Evolutionary conservation across 2,329 filamentous ascomycete species (phyloP), one percentile per base, ranked within the genome.

Genomic region (Dothideomycetes sp.): DNA sequence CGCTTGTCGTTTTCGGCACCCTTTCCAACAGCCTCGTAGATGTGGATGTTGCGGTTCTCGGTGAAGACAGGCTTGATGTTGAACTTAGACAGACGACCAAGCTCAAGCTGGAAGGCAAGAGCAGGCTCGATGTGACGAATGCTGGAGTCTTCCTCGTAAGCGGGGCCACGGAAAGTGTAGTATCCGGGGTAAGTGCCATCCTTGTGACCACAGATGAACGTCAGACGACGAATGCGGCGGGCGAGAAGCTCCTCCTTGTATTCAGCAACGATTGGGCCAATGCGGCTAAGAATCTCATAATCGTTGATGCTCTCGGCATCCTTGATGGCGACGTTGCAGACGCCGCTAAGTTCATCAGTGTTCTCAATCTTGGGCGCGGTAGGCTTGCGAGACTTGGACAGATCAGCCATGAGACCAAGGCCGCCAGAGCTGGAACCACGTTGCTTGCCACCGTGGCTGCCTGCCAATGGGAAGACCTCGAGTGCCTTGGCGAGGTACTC

Each of bases 1-100:
- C 91, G 83, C 77, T 95, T 95, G 65, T 98, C 91, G 41, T 84
- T 88, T 59, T 95, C 88, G 30, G 88, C 83, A 36, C 84, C 84
- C 72, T 95, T 98, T 57, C 91, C 91, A 53, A 94, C 70, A 50
- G 85, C 91, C 71, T 96, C 88, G 65, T 96, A 98, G 44, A 98
- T 88, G 70, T 98, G 91, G 49, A 98, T 95, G 66, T 94, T 96
- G 58, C 93, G 84, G 72, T 98, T 98, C 66, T 96, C 88, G 0
- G 91, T 96, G 68, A 98, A 98, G 37, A 98, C 87, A 2, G 91
- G 89, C 69, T 88, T 93, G 66, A 96, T 94, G 68, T 87, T 81
- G 77, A 98, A 98, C 69, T 95, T 96, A 56, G 83, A 84, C 19
- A 98, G 77, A 61, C 91, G 84, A 44, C 80, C 82, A 48, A 98